phyloP scores from a whole-genome alignment of 148 eudicot species.

The Drosera capensis region DNA sequence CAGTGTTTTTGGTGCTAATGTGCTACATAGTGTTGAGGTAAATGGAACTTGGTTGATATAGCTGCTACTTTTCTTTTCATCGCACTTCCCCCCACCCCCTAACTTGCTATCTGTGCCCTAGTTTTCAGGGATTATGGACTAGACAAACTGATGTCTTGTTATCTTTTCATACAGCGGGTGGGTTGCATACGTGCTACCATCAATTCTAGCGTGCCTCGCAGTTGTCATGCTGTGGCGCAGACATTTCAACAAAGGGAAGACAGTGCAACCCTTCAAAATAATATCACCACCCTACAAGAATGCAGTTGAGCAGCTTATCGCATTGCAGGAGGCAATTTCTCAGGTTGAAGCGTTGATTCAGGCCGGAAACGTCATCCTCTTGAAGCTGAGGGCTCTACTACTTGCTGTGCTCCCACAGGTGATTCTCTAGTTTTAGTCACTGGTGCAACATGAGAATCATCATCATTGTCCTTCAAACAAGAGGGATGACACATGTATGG shows the following conservation, averaged over 20 bases:
- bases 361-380: slow-evolving; percentile 45
- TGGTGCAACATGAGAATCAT: not conserved
- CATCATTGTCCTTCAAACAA: not conserved
- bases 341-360: slow-evolving; percentile 59
- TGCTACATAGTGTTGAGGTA: slow-evolving; percentile 50
- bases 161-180: slow-evolving; percentile 44
- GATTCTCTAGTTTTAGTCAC: slow-evolving; percentile 2
- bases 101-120: not conserved
- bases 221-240: slow-evolving; percentile 49
- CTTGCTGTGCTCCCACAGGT: slow-evolving; percentile 70
- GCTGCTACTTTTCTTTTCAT: not conserved
- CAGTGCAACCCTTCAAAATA: slow-evolving; percentile 48
- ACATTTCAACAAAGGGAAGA: slow-evolving; percentile 30
- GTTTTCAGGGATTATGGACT: not conserved
- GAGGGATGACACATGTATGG: too few species aligned
- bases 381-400: slow-evolving; percentile 61
- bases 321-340: slow-evolving; percentile 57
- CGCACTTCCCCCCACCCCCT: not conserved
- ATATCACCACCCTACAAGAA: slow-evolving; percentile 49
- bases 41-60: not conserved
- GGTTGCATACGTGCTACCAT: slow-evolving; percentile 42
- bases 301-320: slow-evolving; percentile 69
- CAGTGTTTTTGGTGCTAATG: slow-evolving; percentile 33
- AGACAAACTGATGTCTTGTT: not conserved
- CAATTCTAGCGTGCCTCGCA: slow-evolving; percentile 29